Conservation (phyloP, 2,329 filamentous ascomycete genomes). For the Septoria linicola region DNA sequence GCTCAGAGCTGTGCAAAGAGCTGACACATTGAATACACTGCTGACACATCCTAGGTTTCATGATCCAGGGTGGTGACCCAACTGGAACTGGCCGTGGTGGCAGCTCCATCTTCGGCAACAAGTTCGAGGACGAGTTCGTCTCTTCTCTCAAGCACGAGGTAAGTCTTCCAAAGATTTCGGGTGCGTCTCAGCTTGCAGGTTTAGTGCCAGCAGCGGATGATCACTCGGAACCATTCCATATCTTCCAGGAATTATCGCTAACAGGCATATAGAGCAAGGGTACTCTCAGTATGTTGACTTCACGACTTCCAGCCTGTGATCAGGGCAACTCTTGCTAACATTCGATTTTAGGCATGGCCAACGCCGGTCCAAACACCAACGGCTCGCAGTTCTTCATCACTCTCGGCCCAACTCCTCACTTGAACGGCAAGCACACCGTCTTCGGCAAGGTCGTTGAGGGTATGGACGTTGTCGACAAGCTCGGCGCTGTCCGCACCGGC, state of each 20-base stretch:
- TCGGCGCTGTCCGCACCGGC: slow-evolving; percentile 84
- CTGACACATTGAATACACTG: neutral
- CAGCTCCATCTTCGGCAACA: slow-evolving; percentile 75
- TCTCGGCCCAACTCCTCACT: slow-evolving; percentile 69
- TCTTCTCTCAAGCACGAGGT: slow-evolving; percentile 68
- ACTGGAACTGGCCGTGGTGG: slow-evolving; percentile 58
- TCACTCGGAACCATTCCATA: no score
- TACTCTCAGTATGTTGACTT: slow-evolving; percentile 79
- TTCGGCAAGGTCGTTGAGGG: slow-evolving; percentile 88
- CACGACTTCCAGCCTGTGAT: no score
- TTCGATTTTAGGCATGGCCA: no score
- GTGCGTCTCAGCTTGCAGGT: no score
- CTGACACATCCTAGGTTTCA: slow-evolving; percentile 67
- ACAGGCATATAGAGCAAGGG: slow-evolving; percentile 52
- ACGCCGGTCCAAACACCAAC: slow-evolving; percentile 87
- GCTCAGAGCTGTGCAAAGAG: neutral
- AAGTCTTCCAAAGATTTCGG: neutral
- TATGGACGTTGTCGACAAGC: slow-evolving; percentile 83
- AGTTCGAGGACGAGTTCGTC: slow-evolving; percentile 93
- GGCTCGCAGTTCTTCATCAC: slow-evolving; percentile 98
- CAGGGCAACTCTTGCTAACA: no score
- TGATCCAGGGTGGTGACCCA: slow-evolving; percentile 70
- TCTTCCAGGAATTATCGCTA: neutral
- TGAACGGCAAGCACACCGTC: slow-evolving; percentile 91
- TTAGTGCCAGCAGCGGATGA: neutral